A percentile compares a stretch with the other conserved stretches of the same genome.
These are phyloP conservation scores for Tilletia setariae DNA, from an alignment of 1,284 basidiomycete genomes.

Conservation along the genomic window DNA sequence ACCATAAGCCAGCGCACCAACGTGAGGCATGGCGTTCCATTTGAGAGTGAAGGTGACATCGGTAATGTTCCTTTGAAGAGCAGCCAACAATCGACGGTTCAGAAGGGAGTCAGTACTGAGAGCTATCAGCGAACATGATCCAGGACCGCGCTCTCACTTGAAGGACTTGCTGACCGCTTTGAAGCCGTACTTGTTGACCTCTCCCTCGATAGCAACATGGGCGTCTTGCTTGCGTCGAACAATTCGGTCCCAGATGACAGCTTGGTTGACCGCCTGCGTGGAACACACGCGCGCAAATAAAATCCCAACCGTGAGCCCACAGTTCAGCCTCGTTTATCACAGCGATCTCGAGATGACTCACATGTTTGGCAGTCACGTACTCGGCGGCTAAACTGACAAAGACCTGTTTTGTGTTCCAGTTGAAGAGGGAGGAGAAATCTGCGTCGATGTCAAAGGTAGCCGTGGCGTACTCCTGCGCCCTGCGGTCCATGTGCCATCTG, in stretches of 20 bases:
- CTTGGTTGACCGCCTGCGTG: constrained; percentile 69
- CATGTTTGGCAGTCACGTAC: constrained; percentile 34
- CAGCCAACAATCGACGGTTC: constrained; percentile 9
- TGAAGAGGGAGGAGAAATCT: constrained; percentile 77
- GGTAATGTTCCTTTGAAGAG: constrained; percentile 44
- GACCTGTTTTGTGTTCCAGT: constrained; percentile 92
- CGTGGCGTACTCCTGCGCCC: constrained; percentile 42
- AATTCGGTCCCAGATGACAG: constrained; percentile 88
- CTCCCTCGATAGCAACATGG: constrained; percentile 63
- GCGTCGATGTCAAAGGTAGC: constrained; percentile 32
- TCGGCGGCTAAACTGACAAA: constrained; percentile 61
- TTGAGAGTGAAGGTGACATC: constrained; percentile 70
- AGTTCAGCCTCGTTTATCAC: neutral
- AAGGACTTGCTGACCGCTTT: constrained; percentile 72
- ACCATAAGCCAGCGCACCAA: constrained; percentile 65
- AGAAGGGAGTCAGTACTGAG: too few species aligned
- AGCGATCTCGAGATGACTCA: constrained; percentile 20
- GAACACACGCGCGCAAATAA: neutral
- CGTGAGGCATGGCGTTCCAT: constrained; percentile 87
- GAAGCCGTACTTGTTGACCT: constrained; percentile 79
- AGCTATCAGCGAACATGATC: too few species aligned
- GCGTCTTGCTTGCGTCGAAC: constrained; percentile 73
- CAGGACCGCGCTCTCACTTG: constrained; percentile 62
- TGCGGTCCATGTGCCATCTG: constrained; percentile 40
- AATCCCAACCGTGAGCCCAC: neutral